phyloP scores from a whole-genome alignment of 768 basidiomycete species.

The Lactarius hatsudake region DNA sequence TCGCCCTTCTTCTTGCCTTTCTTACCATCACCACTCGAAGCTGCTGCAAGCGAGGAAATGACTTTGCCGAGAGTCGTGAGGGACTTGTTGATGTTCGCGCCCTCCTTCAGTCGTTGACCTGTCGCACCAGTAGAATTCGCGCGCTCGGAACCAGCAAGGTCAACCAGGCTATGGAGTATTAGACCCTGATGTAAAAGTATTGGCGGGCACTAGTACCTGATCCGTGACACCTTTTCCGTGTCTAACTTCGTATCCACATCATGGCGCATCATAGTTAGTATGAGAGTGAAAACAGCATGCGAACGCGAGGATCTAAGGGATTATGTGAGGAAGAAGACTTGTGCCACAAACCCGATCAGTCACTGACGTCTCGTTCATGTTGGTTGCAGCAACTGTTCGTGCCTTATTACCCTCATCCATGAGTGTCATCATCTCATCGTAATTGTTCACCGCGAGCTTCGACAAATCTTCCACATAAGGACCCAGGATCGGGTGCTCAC shows the following conservation, averaged over 20 bases:
- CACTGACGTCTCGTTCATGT: slow-evolving; percentile 95
- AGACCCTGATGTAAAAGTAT: not conserved
- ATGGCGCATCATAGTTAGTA: slow-evolving; percentile 88
- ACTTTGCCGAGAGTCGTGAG: slow-evolving; percentile 97
- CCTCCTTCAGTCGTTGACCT: slow-evolving; percentile 93
- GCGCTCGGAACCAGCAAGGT: slow-evolving; percentile 94
- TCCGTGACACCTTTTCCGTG: slow-evolving; percentile 98
- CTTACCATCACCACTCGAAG: slow-evolving; percentile 54
- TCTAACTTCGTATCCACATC: slow-evolving; percentile 83
- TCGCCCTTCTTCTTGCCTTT: slow-evolving; percentile 83
- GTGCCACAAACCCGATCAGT: not conserved
- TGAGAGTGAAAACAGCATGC: slow-evolving; percentile 95
- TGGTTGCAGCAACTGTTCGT: slow-evolving; percentile 95
- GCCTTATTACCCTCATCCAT: slow-evolving; percentile 99
- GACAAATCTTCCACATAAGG: slow-evolving; percentile 99
- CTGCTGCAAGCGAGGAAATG: slow-evolving; percentile 78
- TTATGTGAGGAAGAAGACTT: not conserved
- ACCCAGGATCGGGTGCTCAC: slow-evolving; percentile 93
- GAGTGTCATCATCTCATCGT: slow-evolving; percentile 97
- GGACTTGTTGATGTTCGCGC: slow-evolving; percentile 98
- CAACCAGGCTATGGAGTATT: slow-evolving; percentile 65
- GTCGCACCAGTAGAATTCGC: slow-evolving; percentile 98
- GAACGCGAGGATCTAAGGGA: slow-evolving; percentile 81
- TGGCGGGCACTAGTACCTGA: slow-evolving; percentile 53
- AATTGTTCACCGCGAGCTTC: slow-evolving; percentile 86